A percentile compares a stretch with the other conserved stretches of the same genome.
These are phyloP conservation scores for Arthrobotrys conoides DNA, from an alignment of 2,329 filamentous ascomycete genomes.

Conservation along the genomic window DNA sequence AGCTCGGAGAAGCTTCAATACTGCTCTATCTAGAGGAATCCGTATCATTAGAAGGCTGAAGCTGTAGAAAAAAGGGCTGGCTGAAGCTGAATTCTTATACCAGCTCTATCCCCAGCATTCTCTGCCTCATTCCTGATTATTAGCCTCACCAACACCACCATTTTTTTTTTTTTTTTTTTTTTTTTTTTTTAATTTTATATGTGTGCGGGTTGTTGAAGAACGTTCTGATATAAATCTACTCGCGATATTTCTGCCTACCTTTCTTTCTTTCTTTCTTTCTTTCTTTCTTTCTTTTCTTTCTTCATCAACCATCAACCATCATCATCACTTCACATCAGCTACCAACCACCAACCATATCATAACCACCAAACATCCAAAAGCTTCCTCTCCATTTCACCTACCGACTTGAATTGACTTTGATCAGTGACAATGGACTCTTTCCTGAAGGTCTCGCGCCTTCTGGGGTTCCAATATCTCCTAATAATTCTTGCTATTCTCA, in stretches of 20 bases:
- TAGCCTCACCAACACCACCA: neutral
- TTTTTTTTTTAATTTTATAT: neutral
- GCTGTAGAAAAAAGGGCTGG: neutral
- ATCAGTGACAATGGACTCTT: slow-evolving; percentile 34
- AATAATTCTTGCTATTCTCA: slow-evolving; percentile 29
- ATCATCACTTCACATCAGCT: no score
- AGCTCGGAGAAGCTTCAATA: slow-evolving; percentile 31
- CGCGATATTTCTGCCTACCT: neutral
- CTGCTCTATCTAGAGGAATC: slow-evolving; percentile 22
- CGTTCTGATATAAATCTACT: slow-evolving; percentile 29
- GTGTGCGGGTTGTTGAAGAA: neutral
- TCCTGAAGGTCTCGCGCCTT: slow-evolving; percentile 43
- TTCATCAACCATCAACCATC: neutral
- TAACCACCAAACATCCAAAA: neutral
- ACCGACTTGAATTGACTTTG: slow-evolving; percentile 1
- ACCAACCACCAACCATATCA: neutral
- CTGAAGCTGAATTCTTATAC: slow-evolving; percentile 17
- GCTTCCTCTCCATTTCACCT: slow-evolving; percentile 2
- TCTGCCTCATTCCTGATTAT: slow-evolving; percentile 39
- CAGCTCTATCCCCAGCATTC: slow-evolving; percentile 39
- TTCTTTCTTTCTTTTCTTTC: neutral
- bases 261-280: neutral
- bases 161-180: neutral
- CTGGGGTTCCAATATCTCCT: slow-evolving; percentile 38
- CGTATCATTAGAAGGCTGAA: neutral